Conservation (phyloP, 768 basidiomycete genomes). For the Fistulinella prunicolor region DNA sequence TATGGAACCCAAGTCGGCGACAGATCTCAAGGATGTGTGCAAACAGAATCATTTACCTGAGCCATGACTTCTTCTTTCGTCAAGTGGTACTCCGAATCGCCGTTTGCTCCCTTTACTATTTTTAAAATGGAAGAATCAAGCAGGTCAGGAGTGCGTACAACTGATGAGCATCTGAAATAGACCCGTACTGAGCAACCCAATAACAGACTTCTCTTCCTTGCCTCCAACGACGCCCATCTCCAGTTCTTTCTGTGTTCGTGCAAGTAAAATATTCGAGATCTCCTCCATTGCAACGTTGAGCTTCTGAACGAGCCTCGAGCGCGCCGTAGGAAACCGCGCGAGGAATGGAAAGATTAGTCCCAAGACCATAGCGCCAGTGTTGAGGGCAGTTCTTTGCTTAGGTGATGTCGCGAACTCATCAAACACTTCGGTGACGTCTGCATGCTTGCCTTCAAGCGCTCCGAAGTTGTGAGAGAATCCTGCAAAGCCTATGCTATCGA, state of each 20-base stretch:
- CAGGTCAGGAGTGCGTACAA: background rate
- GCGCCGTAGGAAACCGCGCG: background rate
- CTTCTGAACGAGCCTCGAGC: background rate
- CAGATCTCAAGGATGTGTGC: background rate
- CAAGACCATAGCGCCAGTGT: background rate
- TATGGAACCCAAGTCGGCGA: conserved; percentile 20
- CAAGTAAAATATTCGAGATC: background rate
- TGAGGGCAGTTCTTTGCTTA: background rate
- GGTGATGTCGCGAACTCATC: background rate
- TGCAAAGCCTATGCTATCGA: background rate
- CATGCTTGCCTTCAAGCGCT: background rate
- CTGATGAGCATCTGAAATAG: background rate
- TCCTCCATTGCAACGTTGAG: background rate
- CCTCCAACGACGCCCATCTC: background rate
- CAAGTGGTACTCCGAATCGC: background rate
- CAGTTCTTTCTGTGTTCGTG: background rate
- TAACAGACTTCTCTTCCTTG: background rate
- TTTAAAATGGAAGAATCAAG: background rate
- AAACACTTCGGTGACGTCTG: background rate
- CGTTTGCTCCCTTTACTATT: background rate
- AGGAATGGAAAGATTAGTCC: background rate
- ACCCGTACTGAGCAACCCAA: background rate
- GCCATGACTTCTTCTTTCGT: background rate
- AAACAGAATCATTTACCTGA: background rate
- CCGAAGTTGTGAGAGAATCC: background rate